Evolutionary conservation across 2,329 filamentous ascomycete genomes (phyloP).

Genomic region (Gnomoniopsis sp.): DNA sequence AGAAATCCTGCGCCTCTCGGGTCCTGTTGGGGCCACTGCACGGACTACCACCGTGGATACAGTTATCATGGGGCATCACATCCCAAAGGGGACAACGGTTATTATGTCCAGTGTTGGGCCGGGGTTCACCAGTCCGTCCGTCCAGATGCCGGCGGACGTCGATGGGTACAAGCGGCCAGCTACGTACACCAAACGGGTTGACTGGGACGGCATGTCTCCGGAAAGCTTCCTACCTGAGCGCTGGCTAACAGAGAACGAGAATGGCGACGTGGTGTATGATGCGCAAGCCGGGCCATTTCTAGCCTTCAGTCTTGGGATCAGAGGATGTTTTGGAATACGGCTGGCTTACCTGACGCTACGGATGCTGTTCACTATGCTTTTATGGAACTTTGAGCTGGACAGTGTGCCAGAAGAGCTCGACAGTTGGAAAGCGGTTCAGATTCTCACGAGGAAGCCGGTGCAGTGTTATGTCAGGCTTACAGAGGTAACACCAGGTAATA

Average conservation of each 20-base stretch:
- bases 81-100: conserved; percentile 26
- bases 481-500: neutral
- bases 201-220: conserved; percentile 3
- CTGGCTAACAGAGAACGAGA: neutral
- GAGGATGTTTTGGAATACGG: conserved; percentile 25
- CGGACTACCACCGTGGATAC: conserved; percentile 26
- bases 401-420: conserved; percentile 22
- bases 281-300: conserved; percentile 23
- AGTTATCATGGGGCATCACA: conserved; percentile 23
- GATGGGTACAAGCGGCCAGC: conserved; percentile 11
- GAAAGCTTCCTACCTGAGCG: conserved; percentile 1
- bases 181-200: conserved; percentile 16
- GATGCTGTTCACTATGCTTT: conserved; percentile 21
- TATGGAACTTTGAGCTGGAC: conserved; percentile 25
- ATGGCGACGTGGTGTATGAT: conserved; percentile 19
- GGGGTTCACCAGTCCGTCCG: neutral
- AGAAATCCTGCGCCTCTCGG: conserved; percentile 28
- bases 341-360: conserved; percentile 27
- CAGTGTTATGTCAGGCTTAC: conserved; percentile 7
- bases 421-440: neutral
- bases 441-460: neutral
- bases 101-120: conserved; percentile 17
- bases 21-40: conserved; percentile 22
- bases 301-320: conserved; percentile 22
- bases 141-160: neutral